Evolutionary conservation across 1,139 yeast species (phyloP).

Genomic region (Nakaseomyces glabratus): DNA sequence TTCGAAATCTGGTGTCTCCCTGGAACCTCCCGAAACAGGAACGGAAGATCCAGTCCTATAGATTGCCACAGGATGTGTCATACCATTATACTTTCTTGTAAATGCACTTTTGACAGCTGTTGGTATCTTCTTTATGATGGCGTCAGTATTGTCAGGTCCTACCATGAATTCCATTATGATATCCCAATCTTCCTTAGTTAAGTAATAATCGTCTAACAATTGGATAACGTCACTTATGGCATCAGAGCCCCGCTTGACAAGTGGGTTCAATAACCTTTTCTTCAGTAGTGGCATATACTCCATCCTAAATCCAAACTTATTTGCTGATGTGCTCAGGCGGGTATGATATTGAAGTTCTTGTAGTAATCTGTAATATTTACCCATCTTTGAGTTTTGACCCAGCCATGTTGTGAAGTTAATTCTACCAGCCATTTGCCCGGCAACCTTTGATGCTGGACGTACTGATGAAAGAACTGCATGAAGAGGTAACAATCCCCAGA

Average conservation of each 20-base stretch:
- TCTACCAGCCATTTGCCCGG: conserved; percentile 63
- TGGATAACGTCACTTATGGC: conserved; percentile 60
- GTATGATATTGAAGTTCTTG: conserved; percentile 89
- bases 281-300: conserved; percentile 66
- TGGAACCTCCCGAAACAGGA: conserved; percentile 30
- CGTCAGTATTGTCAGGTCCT: conserved; percentile 46
- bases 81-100: conserved; percentile 71
- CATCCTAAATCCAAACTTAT: conserved; percentile 64
- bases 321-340: conserved; percentile 68
- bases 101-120: conserved; percentile 73
- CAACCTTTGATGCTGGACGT: conserved; percentile 64
- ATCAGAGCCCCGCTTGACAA: conserved; percentile 44
- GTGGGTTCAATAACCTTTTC: conserved; percentile 47
- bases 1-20: conserved; percentile 47
- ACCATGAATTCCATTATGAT: conserved; percentile 71
- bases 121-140: conserved; percentile 51
- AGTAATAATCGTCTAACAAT: conserved; percentile 70
- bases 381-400: conserved; percentile 82
- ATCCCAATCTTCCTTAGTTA: conserved; percentile 92
- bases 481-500: conserved; percentile 90
- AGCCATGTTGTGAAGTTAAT: conserved; percentile 78
- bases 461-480: conserved; percentile 87
- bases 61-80: conserved; percentile 78
- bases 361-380: conserved; percentile 67
- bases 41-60: conserved; percentile 39